Conservation (phyloP, 208 protist species). For the Wallacemonas sp. region DNA sequence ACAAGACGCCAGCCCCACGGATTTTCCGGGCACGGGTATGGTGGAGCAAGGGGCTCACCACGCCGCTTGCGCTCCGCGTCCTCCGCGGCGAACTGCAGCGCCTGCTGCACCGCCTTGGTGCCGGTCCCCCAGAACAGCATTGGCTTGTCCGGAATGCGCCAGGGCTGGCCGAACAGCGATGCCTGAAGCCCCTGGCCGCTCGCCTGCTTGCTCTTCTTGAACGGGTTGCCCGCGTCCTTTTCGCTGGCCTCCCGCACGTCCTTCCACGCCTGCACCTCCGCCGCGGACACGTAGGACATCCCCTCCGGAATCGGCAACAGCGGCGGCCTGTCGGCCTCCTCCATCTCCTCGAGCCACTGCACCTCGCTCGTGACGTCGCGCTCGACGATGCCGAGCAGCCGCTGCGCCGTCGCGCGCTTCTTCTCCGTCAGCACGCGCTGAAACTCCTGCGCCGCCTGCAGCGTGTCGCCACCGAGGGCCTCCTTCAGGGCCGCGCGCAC, state of each 20-base stretch:
- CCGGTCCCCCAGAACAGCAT: constrained; percentile 89
- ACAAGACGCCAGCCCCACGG: constrained; percentile 84
- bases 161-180: constrained; percentile 67
- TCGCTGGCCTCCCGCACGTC: constrained; percentile 54
- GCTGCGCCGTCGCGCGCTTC: constrained; percentile 41
- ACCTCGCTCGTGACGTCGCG: constrained; percentile 72
- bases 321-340: constrained; percentile 80
- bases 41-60: constrained; percentile 60
- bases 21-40: constrained; percentile 85
- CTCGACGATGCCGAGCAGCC: constrained; percentile 70
- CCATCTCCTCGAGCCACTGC: constrained; percentile 80
- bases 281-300: constrained; percentile 86
- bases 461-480: constrained; percentile 21
- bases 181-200: constrained; percentile 40
- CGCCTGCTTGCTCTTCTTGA: constrained; percentile 32
- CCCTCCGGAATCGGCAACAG: constrained; percentile 80
- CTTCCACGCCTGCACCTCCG: constrained; percentile 67
- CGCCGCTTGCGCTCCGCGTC: constrained; percentile 63
- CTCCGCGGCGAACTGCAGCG: constrained; percentile 78
- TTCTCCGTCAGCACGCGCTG: constrained; percentile 46
- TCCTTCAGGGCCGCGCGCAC: constrained; percentile 31
- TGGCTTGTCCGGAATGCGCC: constrained; percentile 76
- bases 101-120: constrained; percentile 75
- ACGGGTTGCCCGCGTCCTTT: constrained; percentile 55
- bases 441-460: constrained; percentile 31